These are phyloP conservation scores for Saturnispora halmiae DNA, from an alignment of 805 yeast species.

Conservation along the genomic window DNA sequence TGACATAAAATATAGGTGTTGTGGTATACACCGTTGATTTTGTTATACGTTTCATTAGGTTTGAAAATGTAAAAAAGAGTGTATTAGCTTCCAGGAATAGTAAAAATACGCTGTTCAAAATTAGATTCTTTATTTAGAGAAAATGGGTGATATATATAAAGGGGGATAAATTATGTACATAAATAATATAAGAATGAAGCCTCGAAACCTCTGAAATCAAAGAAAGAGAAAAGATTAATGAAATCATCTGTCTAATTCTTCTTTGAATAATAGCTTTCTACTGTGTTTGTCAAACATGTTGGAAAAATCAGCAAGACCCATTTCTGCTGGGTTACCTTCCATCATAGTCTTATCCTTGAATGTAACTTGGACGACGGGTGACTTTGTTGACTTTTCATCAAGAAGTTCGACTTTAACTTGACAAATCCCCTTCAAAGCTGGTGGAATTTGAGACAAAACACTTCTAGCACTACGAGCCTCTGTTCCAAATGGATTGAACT, in stretches of 20 bases:
- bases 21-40: slow-evolving; percentile 42
- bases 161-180: background rate
- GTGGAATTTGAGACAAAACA: slow-evolving; percentile 73
- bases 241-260: slow-evolving; percentile 43
- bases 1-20: slow-evolving; percentile 93
- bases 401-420: slow-evolving; percentile 59
- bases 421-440: slow-evolving; percentile 53
- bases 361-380: slow-evolving; percentile 63
- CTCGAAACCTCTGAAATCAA: too few species aligned
- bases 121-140: too few species aligned
- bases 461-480: slow-evolving; percentile 76
- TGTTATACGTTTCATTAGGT: slow-evolving; percentile 9
- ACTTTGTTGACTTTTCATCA: slow-evolving; percentile 33
- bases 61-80: background rate
- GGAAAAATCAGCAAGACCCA: slow-evolving; percentile 51
- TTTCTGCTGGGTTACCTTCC: slow-evolving; percentile 53
- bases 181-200: too few species aligned
- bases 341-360: slow-evolving; percentile 72
- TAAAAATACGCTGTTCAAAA: too few species aligned
- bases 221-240: too few species aligned
- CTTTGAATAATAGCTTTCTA: slow-evolving; percentile 64
- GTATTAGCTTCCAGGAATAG: too few species aligned
- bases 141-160: background rate
- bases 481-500: slow-evolving; percentile 66
- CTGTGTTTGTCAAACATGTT: slow-evolving; percentile 74